Evolutionary conservation across 1,139 yeast species (phyloP), one percentile per base, ranked within the genome.

Genomic region (Geotrichum macrosporum): DNA sequence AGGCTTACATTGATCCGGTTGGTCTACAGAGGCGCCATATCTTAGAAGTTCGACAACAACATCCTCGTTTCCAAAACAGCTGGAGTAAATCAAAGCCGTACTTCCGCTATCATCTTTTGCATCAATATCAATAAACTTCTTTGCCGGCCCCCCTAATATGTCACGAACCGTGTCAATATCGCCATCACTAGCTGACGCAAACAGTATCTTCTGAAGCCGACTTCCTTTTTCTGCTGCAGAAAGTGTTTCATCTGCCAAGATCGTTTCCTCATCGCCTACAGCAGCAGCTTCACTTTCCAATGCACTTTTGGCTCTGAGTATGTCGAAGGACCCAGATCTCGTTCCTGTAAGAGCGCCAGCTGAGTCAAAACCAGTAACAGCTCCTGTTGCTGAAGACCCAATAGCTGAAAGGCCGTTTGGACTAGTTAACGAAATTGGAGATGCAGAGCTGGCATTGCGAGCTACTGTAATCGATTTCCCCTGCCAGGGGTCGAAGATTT

Each of bases 61-160:
- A 9, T 57, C 57, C 41, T 60, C 66, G 47, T 69, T 67, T 24
- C 75, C 74, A 54, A 69, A 71, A 46, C 73, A 68, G 32, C 66
- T 55, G 9, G 74, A 68, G 46, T 68, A 68, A 12, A 66, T 61
- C 41, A 71, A 55, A 13, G 74, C 69, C 10, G 69, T 64, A 26
- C 65, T 57, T 6, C 74, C 74, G 22, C 64, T 62, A 13, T 62
- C 69, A 45, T 70, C 74, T 18, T 57, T 57, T 24, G 55, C 57
- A 52, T 71, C 59, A 10, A 69, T 55, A 39, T 67, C 66, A 4
- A 70, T 56, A 30, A 50, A 53, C 8, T 50, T 50, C 3, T 40
- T 31, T 2, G 57, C 57, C 6, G 53, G 55, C 29, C 56, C 57
- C 12, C 60, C 62, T 26, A 69, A 52, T 9, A 68, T 50, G 33